These are phyloP conservation scores for Sorghum bicolor DNA, from an alignment of 176 grass and related monocot species.

Conservation along the genomic window DNA sequence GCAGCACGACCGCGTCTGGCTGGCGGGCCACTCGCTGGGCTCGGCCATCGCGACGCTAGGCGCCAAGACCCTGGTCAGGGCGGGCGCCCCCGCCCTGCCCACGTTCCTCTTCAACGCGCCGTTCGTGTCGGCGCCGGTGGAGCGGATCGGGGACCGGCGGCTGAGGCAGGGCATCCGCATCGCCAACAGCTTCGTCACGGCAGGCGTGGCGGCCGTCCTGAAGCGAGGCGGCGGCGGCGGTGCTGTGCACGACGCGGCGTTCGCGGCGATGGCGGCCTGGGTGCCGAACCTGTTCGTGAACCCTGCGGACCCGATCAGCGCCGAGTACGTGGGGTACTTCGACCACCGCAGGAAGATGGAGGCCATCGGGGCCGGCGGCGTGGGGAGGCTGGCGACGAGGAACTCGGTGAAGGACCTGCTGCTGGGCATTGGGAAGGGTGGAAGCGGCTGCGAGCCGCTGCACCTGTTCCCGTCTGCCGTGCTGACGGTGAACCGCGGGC, in stretches of 20 bases:
- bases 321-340: constrained; percentile 75
- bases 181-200: constrained; percentile 55
- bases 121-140: constrained; percentile 52
- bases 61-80: constrained; percentile 55
- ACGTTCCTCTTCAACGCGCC: constrained; percentile 82
- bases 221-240: constrained; percentile 2
- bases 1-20: constrained; percentile 41
- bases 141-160: constrained; percentile 53
- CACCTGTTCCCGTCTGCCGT: constrained; percentile 68
- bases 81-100: constrained; percentile 32
- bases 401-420: constrained; percentile 68
- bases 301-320: constrained; percentile 54
- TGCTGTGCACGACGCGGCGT: constrained; percentile 30
- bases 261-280: constrained; percentile 55
- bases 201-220: constrained; percentile 39
- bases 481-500: constrained; percentile 54
- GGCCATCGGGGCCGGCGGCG: constrained; percentile 51
- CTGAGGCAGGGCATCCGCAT: constrained; percentile 58
- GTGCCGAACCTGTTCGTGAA: constrained; percentile 72
- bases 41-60: constrained; percentile 57
- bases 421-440: constrained; percentile 39
- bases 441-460: constrained; percentile 49
- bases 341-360: constrained; percentile 73
- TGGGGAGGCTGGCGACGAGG: constrained; percentile 65
- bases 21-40: constrained; percentile 69